Evolutionary conservation across 2,329 filamentous ascomycete genomes (phyloP), one percentile per base, ranked within the genome.

Genomic region (Lachnellula cervina): DNA sequence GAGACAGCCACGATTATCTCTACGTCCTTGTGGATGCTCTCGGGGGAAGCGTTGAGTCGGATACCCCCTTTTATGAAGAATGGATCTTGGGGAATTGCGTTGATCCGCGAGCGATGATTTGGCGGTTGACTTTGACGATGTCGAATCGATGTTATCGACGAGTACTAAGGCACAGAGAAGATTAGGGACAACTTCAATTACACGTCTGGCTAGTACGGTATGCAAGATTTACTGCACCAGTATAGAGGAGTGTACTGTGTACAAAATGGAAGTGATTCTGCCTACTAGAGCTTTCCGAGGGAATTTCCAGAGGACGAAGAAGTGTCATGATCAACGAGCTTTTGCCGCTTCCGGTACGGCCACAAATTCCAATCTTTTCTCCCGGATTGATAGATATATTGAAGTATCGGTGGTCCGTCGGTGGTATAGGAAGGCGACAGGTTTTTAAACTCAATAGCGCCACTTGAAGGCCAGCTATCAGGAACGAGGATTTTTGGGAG

Each of bases 1-100:
- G 88, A 84, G 2, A 97, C 81, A 0, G 89, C 88, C 3, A 82
- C 83, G 70, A 94, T 96, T 46, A 97, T 87, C 62, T 96, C 81
- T 46, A 49, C 56, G 28, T 46, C 43, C 8, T 5, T 13, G 9
- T 13, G 8, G 5, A 13, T 14, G 21, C 13, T 7, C 17, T 21
- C 35, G 5, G 78, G 77, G 56, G 80, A 77, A 1, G 57, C 48
- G 17, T 60, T 60, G 19, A 52, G 21, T 9, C 58, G 72, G 46
- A 58, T 21, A 9, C 52, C 55, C 9, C 73, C 73, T 45, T 69
- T 66, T 54, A 77, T 68, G 4, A 76, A 64, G 23, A 73, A 66
- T 1, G 73, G 68, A 49, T 74, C 72, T 65, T 77, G 75, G 1
- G 75, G 68, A 37, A 77, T 68, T 8, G 69, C 70, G 17, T 71